A percentile compares a stretch with the other conserved stretches of the same genome.
These are phyloP conservation scores for Globisporangium mamillatum DNA, from an alignment of 352 stramenopile species.

Conservation along the genomic window DNA sequence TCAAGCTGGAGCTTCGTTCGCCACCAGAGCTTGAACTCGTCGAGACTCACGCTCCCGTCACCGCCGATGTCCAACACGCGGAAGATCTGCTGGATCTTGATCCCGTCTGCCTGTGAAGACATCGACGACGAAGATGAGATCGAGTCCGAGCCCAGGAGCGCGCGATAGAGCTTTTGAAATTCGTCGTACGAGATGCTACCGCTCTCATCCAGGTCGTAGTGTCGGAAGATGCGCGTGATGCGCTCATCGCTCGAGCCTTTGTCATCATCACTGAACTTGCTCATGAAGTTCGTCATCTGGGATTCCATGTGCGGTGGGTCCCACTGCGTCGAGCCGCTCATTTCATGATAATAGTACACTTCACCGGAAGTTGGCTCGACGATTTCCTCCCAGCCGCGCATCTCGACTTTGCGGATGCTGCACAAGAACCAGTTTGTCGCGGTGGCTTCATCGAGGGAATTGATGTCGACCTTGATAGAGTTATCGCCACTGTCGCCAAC, in stretches of 20 bases:
- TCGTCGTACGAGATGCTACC: constrained; percentile 53
- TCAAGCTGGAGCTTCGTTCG: constrained; percentile 63
- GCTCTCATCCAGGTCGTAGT: constrained; percentile 70
- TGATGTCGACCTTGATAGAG: background rate
- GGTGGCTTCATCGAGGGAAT: constrained; percentile 23
- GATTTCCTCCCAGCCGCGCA: constrained; percentile 58
- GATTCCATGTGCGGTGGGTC: constrained; percentile 53
- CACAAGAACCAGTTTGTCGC: constrained; percentile 37
- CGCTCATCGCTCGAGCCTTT: constrained; percentile 38
- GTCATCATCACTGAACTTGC: constrained; percentile 28
- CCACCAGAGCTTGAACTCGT: constrained; percentile 81
- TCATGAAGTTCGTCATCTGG: constrained; percentile 51
- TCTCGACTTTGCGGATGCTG: constrained; percentile 43
- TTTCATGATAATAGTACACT: constrained; percentile 66
- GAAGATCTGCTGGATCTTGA: constrained; percentile 53
- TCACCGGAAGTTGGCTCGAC: constrained; percentile 33
- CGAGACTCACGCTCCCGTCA: constrained; percentile 57
- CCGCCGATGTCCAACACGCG: constrained; percentile 58
- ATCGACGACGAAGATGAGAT: constrained; percentile 5
- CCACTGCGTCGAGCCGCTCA: constrained; percentile 57
- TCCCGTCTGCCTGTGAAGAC: background rate
- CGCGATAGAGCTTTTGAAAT: constrained; percentile 56
- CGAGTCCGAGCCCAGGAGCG: constrained; percentile 28
- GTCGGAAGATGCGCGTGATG: constrained; percentile 61
- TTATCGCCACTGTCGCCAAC: background rate